Conservation (phyloP, 805 yeast genomes). For the Ogataea pini region DNA sequence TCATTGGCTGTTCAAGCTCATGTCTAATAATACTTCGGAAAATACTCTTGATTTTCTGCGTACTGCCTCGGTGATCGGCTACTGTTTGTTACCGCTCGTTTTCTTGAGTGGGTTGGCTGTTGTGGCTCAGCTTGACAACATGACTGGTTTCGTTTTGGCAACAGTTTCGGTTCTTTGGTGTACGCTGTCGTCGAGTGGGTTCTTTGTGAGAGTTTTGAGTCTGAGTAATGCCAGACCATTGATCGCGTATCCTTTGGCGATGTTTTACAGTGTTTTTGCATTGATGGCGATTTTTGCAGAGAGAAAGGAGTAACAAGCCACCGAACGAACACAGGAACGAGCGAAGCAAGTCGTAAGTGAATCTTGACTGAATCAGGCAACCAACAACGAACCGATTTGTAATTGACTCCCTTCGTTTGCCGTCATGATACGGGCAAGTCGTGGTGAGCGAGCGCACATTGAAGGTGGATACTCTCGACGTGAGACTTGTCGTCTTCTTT, state of each 20-base stretch:
- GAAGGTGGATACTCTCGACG: no score
- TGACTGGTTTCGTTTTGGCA: slow-evolving; percentile 70
- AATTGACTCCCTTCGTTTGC: no score
- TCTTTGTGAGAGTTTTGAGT: slow-evolving; percentile 82
- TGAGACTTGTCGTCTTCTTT: no score
- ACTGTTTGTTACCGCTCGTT: slow-evolving; percentile 89
- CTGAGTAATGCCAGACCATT: slow-evolving; percentile 83
- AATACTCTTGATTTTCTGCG: slow-evolving; percentile 53
- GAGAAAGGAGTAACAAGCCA: slow-evolving; percentile 28
- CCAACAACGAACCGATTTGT: no score
- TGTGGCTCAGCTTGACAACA: slow-evolving; percentile 64
- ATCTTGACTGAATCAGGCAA: no score
- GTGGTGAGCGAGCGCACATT: no score
- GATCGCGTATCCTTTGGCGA: slow-evolving; percentile 89
- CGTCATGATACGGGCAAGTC: no score
- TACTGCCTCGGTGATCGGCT: slow-evolving; percentile 91
- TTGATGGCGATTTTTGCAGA: slow-evolving; percentile 83
- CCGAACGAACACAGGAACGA: no score
- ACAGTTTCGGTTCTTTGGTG: slow-evolving; percentile 80
- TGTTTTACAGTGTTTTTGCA: slow-evolving; percentile 93
- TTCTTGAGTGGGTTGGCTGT: slow-evolving; percentile 73
- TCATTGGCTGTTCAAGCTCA: slow-evolving; percentile 80
- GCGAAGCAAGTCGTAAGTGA: no score
- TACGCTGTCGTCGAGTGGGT: slow-evolving; percentile 89
- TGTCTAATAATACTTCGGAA: slow-evolving; percentile 60